Percentiles rank a stretch among this genome's conserved stretches.
phyloP scores from a whole-genome alignment of 169 alveolate species.

The Plasmodium relictum region DNA sequence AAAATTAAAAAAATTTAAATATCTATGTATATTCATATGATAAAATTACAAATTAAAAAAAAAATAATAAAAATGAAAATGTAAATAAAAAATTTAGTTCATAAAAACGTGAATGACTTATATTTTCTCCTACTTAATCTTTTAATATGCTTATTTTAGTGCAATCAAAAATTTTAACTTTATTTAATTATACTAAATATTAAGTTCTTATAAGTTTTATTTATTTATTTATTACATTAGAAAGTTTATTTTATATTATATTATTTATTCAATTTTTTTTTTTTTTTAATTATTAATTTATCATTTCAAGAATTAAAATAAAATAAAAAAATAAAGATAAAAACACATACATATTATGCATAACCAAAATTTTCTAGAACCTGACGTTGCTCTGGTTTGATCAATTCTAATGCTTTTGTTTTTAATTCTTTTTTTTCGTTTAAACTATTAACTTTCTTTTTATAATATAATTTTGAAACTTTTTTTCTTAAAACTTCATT shows the following conservation, averaged over 20 bases:
- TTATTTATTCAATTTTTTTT: background rate
- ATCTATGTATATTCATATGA: background rate
- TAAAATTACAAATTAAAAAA: background rate
- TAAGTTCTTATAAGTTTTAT: background rate
- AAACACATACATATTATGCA: slow-evolving; percentile 14
- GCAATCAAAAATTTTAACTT: too few species aligned
- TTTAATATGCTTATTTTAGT: too few species aligned
- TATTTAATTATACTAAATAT: background rate
- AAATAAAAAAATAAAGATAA: slow-evolving; percentile 24
- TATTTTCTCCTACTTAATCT: too few species aligned
- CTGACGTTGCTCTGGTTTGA: slow-evolving; percentile 64
- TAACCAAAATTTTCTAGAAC: slow-evolving; percentile 68
- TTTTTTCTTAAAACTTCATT: slow-evolving; percentile 94
- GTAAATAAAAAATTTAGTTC: too few species aligned
- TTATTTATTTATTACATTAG: too few species aligned
- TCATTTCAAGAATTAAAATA: background rate
- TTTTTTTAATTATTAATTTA: background rate
- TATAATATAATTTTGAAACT: slow-evolving; percentile 88
- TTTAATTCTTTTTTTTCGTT: slow-evolving; percentile 65
- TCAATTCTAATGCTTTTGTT: slow-evolving; percentile 28
- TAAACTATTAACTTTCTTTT: slow-evolving; percentile 83
- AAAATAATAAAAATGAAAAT: background rate
- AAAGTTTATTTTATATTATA: too few species aligned
- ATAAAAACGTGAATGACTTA: too few species aligned
- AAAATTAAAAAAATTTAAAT: too few species aligned